phyloP scores from a whole-genome alignment of 768 basidiomycete species.

The Tylopilus sp. region DNA sequence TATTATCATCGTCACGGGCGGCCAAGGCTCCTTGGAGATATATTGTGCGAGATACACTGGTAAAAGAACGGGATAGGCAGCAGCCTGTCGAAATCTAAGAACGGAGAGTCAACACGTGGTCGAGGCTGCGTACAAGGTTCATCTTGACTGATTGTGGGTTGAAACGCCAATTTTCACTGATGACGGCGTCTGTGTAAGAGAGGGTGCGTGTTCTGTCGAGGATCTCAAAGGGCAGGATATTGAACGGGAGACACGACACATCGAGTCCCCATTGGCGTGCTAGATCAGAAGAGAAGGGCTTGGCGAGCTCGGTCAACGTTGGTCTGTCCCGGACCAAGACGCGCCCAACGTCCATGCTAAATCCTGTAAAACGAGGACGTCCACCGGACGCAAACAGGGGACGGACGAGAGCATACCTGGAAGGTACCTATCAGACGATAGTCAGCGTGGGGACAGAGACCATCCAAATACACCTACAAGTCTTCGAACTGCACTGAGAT shows the following conservation, averaged over 20 bases:
- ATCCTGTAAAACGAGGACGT: slow-evolving; percentile 14
- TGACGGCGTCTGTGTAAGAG: slow-evolving; percentile 34
- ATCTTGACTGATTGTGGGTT: slow-evolving; percentile 42
- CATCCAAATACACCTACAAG: slow-evolving; percentile 40
- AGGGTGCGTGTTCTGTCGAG: slow-evolving; percentile 36
- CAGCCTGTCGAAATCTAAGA: slow-evolving; percentile 37
- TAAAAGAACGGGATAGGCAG: slow-evolving; percentile 61
- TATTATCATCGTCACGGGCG: slow-evolving; percentile 28
- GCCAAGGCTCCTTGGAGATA: slow-evolving; percentile 27
- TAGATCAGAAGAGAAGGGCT: slow-evolving; percentile 49
- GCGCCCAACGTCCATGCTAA: slow-evolving; percentile 37
- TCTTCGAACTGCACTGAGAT: slow-evolving; percentile 37
- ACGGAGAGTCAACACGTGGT: neutral
- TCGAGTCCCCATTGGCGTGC: slow-evolving; percentile 46
- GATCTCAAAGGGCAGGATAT: slow-evolving; percentile 49
- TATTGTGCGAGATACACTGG: slow-evolving; percentile 62
- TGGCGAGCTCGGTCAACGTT: slow-evolving; percentile 24
- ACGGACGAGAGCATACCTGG: slow-evolving; percentile 21
- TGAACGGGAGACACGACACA: slow-evolving; percentile 56
- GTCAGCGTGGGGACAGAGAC: slow-evolving; percentile 10
- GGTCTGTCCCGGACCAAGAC: slow-evolving; percentile 36
- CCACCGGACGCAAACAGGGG: neutral
- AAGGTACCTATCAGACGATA: slow-evolving; percentile 22
- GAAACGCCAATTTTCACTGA: slow-evolving; percentile 40
- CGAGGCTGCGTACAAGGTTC: slow-evolving; percentile 39